phyloP scores from a whole-genome alignment of 2,329 filamentous ascomycete genomes.

The Pseudocercospora eumusae region DNA sequence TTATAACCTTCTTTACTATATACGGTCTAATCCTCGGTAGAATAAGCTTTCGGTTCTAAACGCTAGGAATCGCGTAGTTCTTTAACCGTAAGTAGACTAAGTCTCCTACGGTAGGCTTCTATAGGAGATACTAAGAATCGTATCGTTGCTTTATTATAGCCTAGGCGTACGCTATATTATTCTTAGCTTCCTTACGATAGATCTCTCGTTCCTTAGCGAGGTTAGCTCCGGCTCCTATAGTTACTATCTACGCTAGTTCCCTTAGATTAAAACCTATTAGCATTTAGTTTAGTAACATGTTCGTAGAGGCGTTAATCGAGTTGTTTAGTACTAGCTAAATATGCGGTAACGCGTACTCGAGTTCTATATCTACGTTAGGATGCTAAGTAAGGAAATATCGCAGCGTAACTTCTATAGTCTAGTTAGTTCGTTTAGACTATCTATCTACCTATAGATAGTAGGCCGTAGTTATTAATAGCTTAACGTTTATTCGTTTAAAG shows the following conservation, averaged over 20 bases:
- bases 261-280: too few relatives aligned
- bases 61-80: background rate
- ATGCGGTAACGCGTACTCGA: too few relatives aligned
- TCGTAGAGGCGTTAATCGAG: too few relatives aligned
- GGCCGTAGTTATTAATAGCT: slow-evolving; percentile 3
- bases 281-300: too few relatives aligned
- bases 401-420: slow-evolving; percentile 14
- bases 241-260: too few relatives aligned
- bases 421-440: slow-evolving; percentile 11
- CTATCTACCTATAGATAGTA: slow-evolving; percentile 15
- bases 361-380: background rate
- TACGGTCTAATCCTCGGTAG: background rate
- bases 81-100: slow-evolving; percentile 8
- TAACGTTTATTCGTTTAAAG: background rate
- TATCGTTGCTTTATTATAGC: slow-evolving; percentile 13
- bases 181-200: background rate
- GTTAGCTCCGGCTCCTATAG: background rate
- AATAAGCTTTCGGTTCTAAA: slow-evolving; percentile 8
- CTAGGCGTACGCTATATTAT: slow-evolving; percentile 3
- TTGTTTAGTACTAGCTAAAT: too few relatives aligned
- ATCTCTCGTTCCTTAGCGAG: background rate
- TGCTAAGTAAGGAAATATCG: slow-evolving; percentile 6
- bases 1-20: background rate
- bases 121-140: background rate
- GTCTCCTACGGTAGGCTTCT: background rate